Percentiles rank a stretch among this genome's conserved stretches.
These are phyloP conservation scores for Fraxinus baroniana DNA, from an alignment of 305 asterid genomes.

Conservation along the genomic window DNA sequence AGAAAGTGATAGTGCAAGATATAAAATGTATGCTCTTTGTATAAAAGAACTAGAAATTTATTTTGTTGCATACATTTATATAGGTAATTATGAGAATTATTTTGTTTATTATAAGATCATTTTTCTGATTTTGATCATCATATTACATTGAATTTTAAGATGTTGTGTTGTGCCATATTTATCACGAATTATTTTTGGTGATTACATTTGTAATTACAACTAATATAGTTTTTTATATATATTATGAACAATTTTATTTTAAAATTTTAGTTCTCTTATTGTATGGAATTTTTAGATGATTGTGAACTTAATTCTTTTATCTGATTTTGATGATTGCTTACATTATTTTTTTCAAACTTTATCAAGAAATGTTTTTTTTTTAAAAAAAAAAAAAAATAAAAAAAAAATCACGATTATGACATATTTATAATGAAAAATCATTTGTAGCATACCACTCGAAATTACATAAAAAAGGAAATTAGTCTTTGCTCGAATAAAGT, in stretches of 20 bases:
- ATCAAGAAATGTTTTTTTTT: not conserved
- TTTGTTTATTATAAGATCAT: not conserved
- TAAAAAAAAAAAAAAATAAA: not conserved
- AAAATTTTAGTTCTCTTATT: not conserved
- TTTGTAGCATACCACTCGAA: no score
- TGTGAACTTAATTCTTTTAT: not conserved
- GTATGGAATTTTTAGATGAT: not conserved
- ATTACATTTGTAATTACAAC: not conserved
- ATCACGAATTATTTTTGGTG: not conserved
- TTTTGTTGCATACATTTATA: not conserved
- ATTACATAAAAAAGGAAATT: no score
- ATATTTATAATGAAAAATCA: not conserved
- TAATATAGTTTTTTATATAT: not conserved
- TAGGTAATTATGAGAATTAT: not conserved
- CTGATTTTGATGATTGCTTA: not conserved
- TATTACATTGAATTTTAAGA: not conserved
- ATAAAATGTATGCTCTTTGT: not conserved
- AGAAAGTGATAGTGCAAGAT: constrained; percentile 4
- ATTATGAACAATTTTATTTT: not conserved
- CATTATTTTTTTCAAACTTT: not conserved
- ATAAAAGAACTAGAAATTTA: not conserved
- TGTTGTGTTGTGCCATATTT: not conserved
- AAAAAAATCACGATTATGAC: not conserved
- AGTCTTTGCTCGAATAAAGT: no score
- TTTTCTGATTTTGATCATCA: not conserved